Evolutionary conservation across 768 basidiomycete genomes (phyloP).

Genomic region (Chiua virens): DNA sequence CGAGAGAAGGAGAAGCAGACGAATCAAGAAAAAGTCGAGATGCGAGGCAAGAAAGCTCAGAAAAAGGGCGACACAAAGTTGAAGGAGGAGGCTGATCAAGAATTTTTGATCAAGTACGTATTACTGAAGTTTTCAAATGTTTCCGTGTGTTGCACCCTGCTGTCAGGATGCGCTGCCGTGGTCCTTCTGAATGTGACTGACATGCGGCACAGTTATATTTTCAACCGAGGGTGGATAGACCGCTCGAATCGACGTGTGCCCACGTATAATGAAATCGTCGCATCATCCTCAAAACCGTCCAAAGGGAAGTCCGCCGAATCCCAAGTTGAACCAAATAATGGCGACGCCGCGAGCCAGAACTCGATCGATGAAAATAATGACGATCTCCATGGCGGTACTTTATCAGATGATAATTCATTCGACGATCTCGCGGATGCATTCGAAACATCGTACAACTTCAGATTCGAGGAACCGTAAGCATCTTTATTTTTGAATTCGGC

Average conservation of each 20-base stretch:
- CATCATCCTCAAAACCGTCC: conserved; percentile 31
- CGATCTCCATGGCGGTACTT: conserved; percentile 32
- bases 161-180: not conserved
- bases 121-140: not conserved
- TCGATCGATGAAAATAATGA: conserved; percentile 20
- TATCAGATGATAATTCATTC: conserved; percentile 70
- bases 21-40: conserved; percentile 21
- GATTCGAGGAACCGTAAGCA: conserved; percentile 93
- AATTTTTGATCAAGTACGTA: conserved; percentile 87
- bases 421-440: conserved; percentile 91
- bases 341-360: conserved; percentile 11
- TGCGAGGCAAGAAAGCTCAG: conserved; percentile 21
- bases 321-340: conserved; percentile 11
- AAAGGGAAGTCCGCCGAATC: conserved; percentile 20
- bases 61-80: conserved; percentile 26
- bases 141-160: not conserved
- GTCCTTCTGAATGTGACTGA: not conserved
- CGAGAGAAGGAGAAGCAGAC: conserved; percentile 32
- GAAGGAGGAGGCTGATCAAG: conserved; percentile 72
- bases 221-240: conserved; percentile 98
- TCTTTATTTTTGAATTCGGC: not conserved
- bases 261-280: conserved; percentile 80
- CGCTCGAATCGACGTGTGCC: conserved; percentile 69
- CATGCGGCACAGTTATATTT: conserved; percentile 69
- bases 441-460: conserved; percentile 96